Base-by-base conservation (phyloP, 306 rosid genomes). In the Cicer bijugum region DNA sequence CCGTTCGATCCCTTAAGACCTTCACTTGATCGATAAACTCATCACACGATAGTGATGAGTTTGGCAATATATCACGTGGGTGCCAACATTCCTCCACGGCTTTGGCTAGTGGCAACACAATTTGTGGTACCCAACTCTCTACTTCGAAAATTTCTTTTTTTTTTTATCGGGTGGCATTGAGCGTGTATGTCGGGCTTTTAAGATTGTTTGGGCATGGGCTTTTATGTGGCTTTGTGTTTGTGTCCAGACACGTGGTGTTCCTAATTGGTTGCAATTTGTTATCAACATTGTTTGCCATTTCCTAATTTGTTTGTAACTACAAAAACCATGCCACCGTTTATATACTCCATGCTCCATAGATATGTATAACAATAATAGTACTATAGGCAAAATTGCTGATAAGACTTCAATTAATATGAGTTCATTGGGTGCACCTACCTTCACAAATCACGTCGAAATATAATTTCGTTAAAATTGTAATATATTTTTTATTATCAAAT, bases 1-100 rank as follows among this genome's bases (percentile, higher is more conserved):
- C 4, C 8, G 69, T 40, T 63, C 69, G 28, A 1, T 63, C 48
- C 17, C 69, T 38, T 12, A 62, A 37, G 12, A 1, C 33, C 70
- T 42, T 64, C 38, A 64, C 51, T 23, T 43, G 15, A 8, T 43
- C 52, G 5, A 9, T 17, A 15, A 63, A 62, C 28, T 37, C 47
- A 14, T 38, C 46, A 0, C 9, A 35, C 2, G 46, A 1, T 1
- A 37, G 11, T 1, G 45, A 12, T n/a, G 45, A 61, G 45, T 38
- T 5, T 7, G 67, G 68, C 23, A 14, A 37, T 10, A 38, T n/a
- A 9, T 38, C 12, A 14, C 1, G 20, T n/a, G 67, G 67, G 19
- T 60, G 67, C 56, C 56, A 50, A 14, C 19, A n/a, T 50, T 50
- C 56, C 56, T 50, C 56, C 56, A 50, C 56, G 1, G 56, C 4